Evolutionary conservation across 306 rosid species (phyloP).

Genomic region (Neltuma alba): DNA sequence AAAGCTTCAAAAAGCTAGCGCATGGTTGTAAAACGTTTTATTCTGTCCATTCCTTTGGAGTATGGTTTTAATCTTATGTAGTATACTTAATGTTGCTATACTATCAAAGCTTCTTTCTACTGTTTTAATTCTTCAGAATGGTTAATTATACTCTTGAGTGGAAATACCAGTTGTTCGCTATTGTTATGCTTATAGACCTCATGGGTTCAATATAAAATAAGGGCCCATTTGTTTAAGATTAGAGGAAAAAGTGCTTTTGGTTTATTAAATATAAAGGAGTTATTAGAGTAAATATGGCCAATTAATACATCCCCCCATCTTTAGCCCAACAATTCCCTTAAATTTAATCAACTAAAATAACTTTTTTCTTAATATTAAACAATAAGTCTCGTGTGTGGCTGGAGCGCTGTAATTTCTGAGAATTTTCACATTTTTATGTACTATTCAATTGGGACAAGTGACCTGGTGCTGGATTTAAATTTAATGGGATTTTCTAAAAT

Average conservation of each 20-base stretch:
- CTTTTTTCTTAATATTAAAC: not conserved
- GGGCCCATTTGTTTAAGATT: not conserved
- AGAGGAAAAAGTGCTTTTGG: not conserved
- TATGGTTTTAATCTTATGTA: not conserved
- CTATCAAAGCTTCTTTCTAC: not conserved
- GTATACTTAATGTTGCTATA: not conserved
- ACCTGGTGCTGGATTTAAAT: conserved; percentile 3
- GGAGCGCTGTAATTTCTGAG: not conserved
- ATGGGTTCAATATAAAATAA: not conserved
- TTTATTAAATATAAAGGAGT: not conserved
- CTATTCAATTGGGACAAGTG: not conserved
- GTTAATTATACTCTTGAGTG: not conserved
- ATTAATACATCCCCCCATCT: not conserved
- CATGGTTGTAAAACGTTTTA: not conserved
- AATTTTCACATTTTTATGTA: not conserved
- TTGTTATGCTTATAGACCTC: not conserved
- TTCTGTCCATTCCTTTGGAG: not conserved
- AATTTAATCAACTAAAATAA: not conserved
- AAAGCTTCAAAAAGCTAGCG: conserved; percentile 6
- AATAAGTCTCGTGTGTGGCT: not conserved
- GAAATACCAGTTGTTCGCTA: conserved; percentile 3
- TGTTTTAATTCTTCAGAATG: not conserved
- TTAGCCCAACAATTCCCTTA: not conserved
- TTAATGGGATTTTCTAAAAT: not conserved
- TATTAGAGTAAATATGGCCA: not conserved